phyloP scores from a whole-genome alignment of 2,329 filamentous ascomycete genomes.

The Monilinia laxa region DNA sequence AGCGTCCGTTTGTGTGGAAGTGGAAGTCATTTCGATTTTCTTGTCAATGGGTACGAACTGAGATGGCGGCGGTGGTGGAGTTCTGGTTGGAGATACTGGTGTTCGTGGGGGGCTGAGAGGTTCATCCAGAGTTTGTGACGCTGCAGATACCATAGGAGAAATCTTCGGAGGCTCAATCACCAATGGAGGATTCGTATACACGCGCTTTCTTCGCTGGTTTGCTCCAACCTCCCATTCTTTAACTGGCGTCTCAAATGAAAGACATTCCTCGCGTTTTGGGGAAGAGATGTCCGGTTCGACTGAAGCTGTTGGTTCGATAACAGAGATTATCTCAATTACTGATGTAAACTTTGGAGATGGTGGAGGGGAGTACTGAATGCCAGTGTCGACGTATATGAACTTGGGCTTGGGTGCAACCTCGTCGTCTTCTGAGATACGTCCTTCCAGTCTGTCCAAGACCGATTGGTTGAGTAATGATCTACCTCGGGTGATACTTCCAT shows the following conservation, averaged over 20 bases:
- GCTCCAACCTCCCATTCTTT: constrained; percentile 64
- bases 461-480: constrained; percentile 54
- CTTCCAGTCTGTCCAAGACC: constrained; percentile 57
- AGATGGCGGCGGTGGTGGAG: constrained; percentile 44
- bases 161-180: constrained; percentile 49
- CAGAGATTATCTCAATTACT: constrained; percentile 44
- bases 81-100: constrained; percentile 53
- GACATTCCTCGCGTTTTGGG: constrained; percentile 34
- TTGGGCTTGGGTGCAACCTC: constrained; percentile 45
- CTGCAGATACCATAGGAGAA: constrained; percentile 61
- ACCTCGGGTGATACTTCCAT: constrained; percentile 55
- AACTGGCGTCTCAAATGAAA: constrained; percentile 42
- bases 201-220: constrained; percentile 71
- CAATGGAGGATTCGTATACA: constrained; percentile 53
- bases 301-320: constrained; percentile 45
- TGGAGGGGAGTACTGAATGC: constrained; percentile 80
- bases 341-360: constrained; percentile 60
- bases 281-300: background rate
- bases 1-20: constrained; percentile 61
- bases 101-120: constrained; percentile 65
- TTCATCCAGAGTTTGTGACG: constrained; percentile 61
- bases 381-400: constrained; percentile 68
- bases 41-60: constrained; percentile 30
- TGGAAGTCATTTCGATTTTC: constrained; percentile 50
- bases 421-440: constrained; percentile 52